Base-by-base conservation (phyloP, 2,329 filamentous ascomycete species). In the Claviceps humidiphila region DNA sequence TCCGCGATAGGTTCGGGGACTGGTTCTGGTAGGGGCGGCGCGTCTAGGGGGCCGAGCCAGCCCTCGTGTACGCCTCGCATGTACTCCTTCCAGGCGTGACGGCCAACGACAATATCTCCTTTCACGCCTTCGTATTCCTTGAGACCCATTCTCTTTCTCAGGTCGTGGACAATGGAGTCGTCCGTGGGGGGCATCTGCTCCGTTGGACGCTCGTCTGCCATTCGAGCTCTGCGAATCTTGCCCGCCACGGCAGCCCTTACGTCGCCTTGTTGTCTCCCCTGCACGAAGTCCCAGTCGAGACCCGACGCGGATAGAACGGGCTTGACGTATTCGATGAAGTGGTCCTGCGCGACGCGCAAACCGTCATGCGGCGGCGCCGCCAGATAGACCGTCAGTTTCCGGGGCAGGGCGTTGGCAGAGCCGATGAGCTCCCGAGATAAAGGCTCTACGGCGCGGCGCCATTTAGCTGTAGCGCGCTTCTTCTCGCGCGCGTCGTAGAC, bases 31-130 rank as follows among this genome's bases (percentile, higher is more conserved):
- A 70, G 64, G 30, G 65, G 61, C 1, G 85, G 85, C 52, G 81
- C 69, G 54, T 85, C 80, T 44, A 95, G 71, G 7, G 93, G 89
- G 0, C 93, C 91, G 24, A 98, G 72, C 91, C 93, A 98, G 52
- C 93, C 93, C 69, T 98, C 93, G 65, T 98, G 93, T 58, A 97
- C 64, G 46, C 93, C 93, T 54, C 90, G 78, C 24, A 97, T 74
- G 66, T 97, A 98, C 69, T 98, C 93, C 71, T 96, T 98, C 93
- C 93, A 98, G 9, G 91, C 84, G 65, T 96, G 87, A 53, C 91
- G 75, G 13, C 93, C 93, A 60, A 98, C 81, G 17, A 97, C 82
- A 50, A 98, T 76, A 64, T 97, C 91, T 45, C 93, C 93, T 56
- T 78, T 78, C 22, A 85, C 74, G 9, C 87, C 90, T 4, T 83